Percentiles rank a stretch among this genome's conserved stretches.
These are phyloP conservation scores for Teunomyces tritomae DNA, from an alignment of 805 yeast genomes.

Conservation along the genomic window DNA sequence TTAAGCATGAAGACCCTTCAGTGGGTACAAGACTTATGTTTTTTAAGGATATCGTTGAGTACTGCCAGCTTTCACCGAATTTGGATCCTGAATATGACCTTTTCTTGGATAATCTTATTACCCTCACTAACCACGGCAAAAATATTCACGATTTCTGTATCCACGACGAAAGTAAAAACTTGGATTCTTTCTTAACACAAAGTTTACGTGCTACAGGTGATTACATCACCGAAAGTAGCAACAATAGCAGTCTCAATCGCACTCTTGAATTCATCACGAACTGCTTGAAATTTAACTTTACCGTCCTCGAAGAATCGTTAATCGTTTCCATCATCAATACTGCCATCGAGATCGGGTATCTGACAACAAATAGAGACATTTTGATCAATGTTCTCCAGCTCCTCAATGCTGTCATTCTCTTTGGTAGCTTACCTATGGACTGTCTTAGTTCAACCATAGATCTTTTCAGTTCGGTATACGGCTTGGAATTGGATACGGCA, in stretches of 20 bases:
- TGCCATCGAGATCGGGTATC: constrained; percentile 36
- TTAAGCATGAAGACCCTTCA: constrained; percentile 49
- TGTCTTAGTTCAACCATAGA: constrained; percentile 37
- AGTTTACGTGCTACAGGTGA: constrained; percentile 1
- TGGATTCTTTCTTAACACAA: constrained; percentile 15
- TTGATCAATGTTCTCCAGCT: constrained; percentile 38
- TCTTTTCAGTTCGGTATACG: constrained; percentile 45
- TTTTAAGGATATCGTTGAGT: constrained; percentile 55
- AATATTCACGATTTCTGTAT: constrained; percentile 52
- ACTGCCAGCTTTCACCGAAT: constrained; percentile 33
- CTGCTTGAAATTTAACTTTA: constrained; percentile 48
- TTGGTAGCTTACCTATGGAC: constrained; percentile 45
- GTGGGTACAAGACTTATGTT: constrained; percentile 51
- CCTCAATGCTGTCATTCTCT: constrained; percentile 43
- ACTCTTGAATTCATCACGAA: constrained; percentile 37
- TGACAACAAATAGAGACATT: constrained; percentile 36
- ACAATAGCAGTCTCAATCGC: constrained; percentile 12
- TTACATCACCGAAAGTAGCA: constrained; percentile 7
- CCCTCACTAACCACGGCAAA: constrained; percentile 51
- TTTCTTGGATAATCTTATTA: constrained; percentile 45
- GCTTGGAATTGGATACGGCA: constrained; percentile 27
- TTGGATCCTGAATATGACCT: constrained; percentile 51
- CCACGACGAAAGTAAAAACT: constrained; percentile 32
- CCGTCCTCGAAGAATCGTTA: constrained; percentile 39
- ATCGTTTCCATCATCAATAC: constrained; percentile 28